Percentiles rank a stretch among this genome's conserved stretches.
Evolutionary conservation across 1,284 basidiomycete genomes (phyloP).

Genomic region (Schizophyllum commune): DNA sequence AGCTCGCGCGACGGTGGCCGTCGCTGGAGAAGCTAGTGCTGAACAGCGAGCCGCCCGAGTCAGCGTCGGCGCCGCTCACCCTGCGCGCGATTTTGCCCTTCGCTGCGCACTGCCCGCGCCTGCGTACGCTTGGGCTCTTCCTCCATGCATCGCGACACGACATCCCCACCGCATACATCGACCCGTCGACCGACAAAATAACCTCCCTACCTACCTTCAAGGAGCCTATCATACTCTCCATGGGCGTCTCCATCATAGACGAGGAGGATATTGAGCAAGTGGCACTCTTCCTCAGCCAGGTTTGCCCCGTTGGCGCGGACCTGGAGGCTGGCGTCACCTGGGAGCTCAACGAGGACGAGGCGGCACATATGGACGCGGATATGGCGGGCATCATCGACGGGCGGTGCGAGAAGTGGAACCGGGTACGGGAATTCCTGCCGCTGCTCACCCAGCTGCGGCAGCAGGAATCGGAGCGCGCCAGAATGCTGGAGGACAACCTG

Average conservation of each 20-base stretch:
- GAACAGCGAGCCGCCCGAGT: slow-evolving; percentile 12
- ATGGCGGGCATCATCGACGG: slow-evolving; percentile 20
- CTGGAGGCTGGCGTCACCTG: slow-evolving; percentile 38
- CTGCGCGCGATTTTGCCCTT: slow-evolving; percentile 17
- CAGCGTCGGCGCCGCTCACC: slow-evolving; percentile 6
- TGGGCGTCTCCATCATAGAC: slow-evolving; percentile 42
- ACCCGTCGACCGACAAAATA: not conserved
- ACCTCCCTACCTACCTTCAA: slow-evolving; percentile 22
- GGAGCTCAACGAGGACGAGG: slow-evolving; percentile 20
- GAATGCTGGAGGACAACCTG: slow-evolving; percentile 37
- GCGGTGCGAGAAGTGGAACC: slow-evolving; percentile 35
- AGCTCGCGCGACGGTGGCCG: slow-evolving; percentile 18
- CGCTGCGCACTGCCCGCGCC: slow-evolving; percentile 15
- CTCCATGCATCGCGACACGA: slow-evolving; percentile 14
- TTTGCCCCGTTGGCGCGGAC: slow-evolving; percentile 33
- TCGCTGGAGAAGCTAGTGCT: slow-evolving; percentile 14
- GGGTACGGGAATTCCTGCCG: slow-evolving; percentile 38
- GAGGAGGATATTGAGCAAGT: slow-evolving; percentile 27
- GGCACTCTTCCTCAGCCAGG: slow-evolving; percentile 45
- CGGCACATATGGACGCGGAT: slow-evolving; percentile 11
- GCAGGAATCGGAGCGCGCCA: slow-evolving; percentile 38
- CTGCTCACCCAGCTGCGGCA: slow-evolving; percentile 37
- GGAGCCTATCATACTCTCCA: slow-evolving; percentile 29
- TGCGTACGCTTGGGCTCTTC: slow-evolving; percentile 16
- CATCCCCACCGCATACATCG: slow-evolving; percentile 3